These are phyloP conservation scores for Tuber aestivum DNA, from an alignment of 495 filamentous ascomycete genomes.

Conservation along the genomic window DNA sequence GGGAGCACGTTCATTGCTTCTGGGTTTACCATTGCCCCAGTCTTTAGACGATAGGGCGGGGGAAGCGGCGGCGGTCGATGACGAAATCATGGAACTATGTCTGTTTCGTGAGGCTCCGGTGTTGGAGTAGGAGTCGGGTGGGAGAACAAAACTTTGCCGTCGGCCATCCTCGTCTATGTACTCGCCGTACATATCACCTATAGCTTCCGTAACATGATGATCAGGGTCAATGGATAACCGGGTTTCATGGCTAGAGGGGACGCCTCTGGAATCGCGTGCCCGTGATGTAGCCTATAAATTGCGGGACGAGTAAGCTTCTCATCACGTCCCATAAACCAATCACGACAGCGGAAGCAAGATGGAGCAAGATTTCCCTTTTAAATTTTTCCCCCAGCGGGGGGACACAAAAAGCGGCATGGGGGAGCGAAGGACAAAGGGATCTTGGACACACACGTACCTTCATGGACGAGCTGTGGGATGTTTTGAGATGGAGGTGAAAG, in stretches of 20 bases:
- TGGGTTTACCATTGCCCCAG: slow-evolving; percentile 24
- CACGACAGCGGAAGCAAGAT: slow-evolving; percentile 23
- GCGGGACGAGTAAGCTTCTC: slow-evolving; percentile 26
- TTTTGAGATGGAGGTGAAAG: slow-evolving; percentile 19
- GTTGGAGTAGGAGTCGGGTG: slow-evolving; percentile 26
- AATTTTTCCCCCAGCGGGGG: background rate
- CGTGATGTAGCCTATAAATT: slow-evolving; percentile 51
- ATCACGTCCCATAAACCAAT: slow-evolving; percentile 15
- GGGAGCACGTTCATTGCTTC: slow-evolving; percentile 32
- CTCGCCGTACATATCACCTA: slow-evolving; percentile 91
- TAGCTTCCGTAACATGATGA: slow-evolving; percentile 97
- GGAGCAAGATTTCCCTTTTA: background rate
- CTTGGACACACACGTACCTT: slow-evolving; percentile 40
- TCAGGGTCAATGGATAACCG: slow-evolving; percentile 70
- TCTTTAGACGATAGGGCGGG: slow-evolving; percentile 12
- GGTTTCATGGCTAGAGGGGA: slow-evolving; percentile 57
- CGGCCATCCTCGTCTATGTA: slow-evolving; percentile 57
- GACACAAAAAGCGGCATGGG: slow-evolving; percentile 14
- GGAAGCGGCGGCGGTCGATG: slow-evolving; percentile 20
- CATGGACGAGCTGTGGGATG: slow-evolving; percentile 39
- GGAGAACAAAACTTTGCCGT: slow-evolving; percentile 43
- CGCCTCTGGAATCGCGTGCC: slow-evolving; percentile 52
- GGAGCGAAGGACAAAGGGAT: slow-evolving; percentile 11
- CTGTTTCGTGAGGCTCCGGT: slow-evolving; percentile 22
- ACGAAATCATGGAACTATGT: slow-evolving; percentile 25